phyloP scores from a whole-genome alignment of 2,329 filamentous ascomycete genomes.

The Lithohypha guttulata region DNA sequence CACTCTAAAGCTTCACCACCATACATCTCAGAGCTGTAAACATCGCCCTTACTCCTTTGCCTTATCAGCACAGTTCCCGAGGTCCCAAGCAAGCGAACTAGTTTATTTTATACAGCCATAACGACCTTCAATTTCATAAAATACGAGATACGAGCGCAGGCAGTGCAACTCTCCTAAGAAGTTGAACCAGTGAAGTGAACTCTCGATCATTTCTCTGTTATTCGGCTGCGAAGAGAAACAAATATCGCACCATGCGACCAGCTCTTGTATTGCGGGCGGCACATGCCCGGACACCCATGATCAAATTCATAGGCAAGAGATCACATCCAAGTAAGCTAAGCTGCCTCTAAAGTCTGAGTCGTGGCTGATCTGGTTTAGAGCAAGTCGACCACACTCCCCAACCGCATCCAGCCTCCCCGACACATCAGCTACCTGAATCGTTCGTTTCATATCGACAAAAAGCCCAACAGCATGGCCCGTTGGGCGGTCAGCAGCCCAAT shows the following conservation, averaged over 20 bases:
- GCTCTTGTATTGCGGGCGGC: slow-evolving; percentile 31
- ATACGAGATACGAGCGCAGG: too few relatives aligned
- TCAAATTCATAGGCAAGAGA: slow-evolving; percentile 41
- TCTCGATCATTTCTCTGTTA: too few relatives aligned
- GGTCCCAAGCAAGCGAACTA: too few relatives aligned
- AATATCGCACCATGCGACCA: slow-evolving; percentile 34
- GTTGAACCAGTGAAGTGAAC: too few relatives aligned
- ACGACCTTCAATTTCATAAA: too few relatives aligned
- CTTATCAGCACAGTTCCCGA: too few relatives aligned
- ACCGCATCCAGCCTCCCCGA: slow-evolving; percentile 50
- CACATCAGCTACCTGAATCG: slow-evolving; percentile 46
- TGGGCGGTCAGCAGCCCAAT: slow-evolving; percentile 27
- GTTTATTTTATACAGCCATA: too few relatives aligned
- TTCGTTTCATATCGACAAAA: slow-evolving; percentile 53
- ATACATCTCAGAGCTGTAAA: too few relatives aligned
- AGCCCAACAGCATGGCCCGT: slow-evolving; percentile 55
- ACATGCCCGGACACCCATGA: slow-evolving; percentile 36
- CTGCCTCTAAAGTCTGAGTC: not conserved
- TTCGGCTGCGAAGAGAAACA: too few relatives aligned
- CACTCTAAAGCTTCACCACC: too few relatives aligned
- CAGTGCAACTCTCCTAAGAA: too few relatives aligned
- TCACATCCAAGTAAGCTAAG: slow-evolving; percentile 32
- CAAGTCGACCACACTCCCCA: slow-evolving; percentile 45
- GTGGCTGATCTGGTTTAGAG: slow-evolving; percentile 24
- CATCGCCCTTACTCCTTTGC: too few relatives aligned